Evolutionary conservation across 176 grass and related monocot species (phyloP).

Genomic region (Hordeum vulgare): DNA sequence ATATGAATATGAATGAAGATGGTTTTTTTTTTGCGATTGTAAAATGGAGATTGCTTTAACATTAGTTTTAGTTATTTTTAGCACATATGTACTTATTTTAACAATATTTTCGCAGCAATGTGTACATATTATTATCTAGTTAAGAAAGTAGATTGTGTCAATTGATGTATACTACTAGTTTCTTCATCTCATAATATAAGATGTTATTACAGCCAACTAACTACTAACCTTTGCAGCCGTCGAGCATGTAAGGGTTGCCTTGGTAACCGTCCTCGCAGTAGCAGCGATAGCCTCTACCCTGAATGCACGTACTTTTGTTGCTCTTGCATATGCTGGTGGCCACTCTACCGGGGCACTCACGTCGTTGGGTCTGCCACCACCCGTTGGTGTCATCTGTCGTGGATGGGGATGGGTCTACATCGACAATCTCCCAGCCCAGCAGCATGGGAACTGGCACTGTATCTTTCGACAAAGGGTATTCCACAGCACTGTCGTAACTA

Average conservation of each 20-base stretch:
- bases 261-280: neutral
- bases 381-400: neutral
- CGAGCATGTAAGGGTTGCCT: neutral
- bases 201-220: too few species aligned
- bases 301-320: neutral
- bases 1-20: too few species aligned
- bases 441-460: neutral
- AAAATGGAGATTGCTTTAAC: too few species aligned
- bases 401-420: neutral
- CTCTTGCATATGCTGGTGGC: neutral
- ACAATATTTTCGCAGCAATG: too few species aligned
- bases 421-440: fast-evolving
- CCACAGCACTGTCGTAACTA: neutral
- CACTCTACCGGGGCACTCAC: neutral
- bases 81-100: too few species aligned
- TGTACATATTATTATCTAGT: too few species aligned
- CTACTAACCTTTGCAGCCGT: neutral
- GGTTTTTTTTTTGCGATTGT: too few species aligned
- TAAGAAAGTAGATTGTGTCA: too few species aligned
- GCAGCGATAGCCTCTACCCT: neutral
- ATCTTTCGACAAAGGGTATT: neutral
- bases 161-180: too few species aligned
- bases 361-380: too few species aligned
- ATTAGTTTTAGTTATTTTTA: too few species aligned
- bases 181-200: too few species aligned